Base-by-base conservation (phyloP, 306 rosid species). In the Alnus glutinosa region DNA sequence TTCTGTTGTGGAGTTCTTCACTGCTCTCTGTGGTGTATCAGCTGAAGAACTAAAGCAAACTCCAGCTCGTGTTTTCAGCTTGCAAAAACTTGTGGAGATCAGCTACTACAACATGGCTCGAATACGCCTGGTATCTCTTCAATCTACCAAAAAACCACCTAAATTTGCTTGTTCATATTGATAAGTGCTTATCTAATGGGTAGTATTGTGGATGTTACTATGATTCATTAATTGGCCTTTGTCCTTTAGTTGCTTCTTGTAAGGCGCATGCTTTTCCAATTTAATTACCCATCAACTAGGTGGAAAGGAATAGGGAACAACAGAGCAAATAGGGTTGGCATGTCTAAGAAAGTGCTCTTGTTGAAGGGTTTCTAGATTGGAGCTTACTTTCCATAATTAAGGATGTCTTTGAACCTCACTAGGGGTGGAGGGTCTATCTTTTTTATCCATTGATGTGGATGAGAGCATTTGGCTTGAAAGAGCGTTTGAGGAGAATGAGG, bases 51-150 rank as follows among this genome's bases (percentile, higher is more conserved):
- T 96, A 70, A 93, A 91, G 76, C 99, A 96, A 90, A 83, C 87
- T 32, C 98, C 98, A 59, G 97, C 97, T 68, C 99, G 99, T 75
- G 99, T 96, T 84, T 96, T 91, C 90, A 96, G 99, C 88, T 87
- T 96, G 92, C 99, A 96, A 82, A 96, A 96, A 80, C 99, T 96
- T 83, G 98, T 96, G 80, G 99, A 96, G 85, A 96, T 96, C 79
- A 96, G 99, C 86, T 96, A 96, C 83, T 96, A 93, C 85, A 96
- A 96, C 79, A 96, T 93, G 97, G 97, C 97, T 80, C 99, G 99
- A 70, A 96, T 96, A 79, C 91, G 99, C 70, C 84, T 96, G 99
- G 99, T 96, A 96, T 49, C 50, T 72, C 49, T 64, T 77, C 68
- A 84, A 75, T 59, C 77, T 75, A 34, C 30, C 70, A 51, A 73